phyloP scores from a whole-genome alignment of 192 early-diverging fungal genomes.

The Backusella psychrophila region DNA sequence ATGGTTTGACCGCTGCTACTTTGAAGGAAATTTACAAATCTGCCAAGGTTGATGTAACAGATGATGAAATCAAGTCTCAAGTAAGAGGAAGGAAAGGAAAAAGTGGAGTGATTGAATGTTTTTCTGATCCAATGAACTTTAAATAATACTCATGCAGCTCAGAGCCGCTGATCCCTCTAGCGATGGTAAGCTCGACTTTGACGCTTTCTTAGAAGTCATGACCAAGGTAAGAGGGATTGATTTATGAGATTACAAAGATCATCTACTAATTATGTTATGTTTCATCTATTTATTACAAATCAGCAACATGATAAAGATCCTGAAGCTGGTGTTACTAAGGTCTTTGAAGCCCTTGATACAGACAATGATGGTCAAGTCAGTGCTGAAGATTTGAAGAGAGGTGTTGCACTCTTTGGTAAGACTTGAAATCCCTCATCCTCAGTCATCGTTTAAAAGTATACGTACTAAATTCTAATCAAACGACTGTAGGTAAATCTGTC shows the following conservation, averaged over 20 bases:
- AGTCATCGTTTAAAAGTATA: neutral
- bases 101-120: neutral
- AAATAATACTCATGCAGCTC: slow-evolving; percentile 7
- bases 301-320: slow-evolving; percentile 28
- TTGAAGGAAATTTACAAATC: slow-evolving; percentile 27
- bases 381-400: slow-evolving; percentile 27
- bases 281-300: neutral
- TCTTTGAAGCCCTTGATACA: slow-evolving; percentile 26
- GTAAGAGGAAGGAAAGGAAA: slow-evolving; percentile 3
- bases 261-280: neutral
- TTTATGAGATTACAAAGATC: neutral
- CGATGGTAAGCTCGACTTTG: slow-evolving; percentile 15
- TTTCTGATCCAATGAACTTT: neutral
- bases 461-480: neutral
- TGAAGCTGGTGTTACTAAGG: slow-evolving; percentile 29
- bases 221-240: slow-evolving; percentile 4
- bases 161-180: slow-evolving; percentile 10
- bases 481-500: slow-evolving; percentile 8
- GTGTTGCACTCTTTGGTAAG: slow-evolving; percentile 31
- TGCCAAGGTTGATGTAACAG: slow-evolving; percentile 21
- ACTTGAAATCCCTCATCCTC: neutral
- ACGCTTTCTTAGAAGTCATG: slow-evolving; percentile 33
- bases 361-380: slow-evolving; percentile 30
- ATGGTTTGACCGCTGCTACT: slow-evolving; percentile 22
- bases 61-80: slow-evolving; percentile 25